These are phyloP conservation scores for Cocos nucifera DNA, from an alignment of 176 grass and related monocot species.

Conservation along the genomic window DNA sequence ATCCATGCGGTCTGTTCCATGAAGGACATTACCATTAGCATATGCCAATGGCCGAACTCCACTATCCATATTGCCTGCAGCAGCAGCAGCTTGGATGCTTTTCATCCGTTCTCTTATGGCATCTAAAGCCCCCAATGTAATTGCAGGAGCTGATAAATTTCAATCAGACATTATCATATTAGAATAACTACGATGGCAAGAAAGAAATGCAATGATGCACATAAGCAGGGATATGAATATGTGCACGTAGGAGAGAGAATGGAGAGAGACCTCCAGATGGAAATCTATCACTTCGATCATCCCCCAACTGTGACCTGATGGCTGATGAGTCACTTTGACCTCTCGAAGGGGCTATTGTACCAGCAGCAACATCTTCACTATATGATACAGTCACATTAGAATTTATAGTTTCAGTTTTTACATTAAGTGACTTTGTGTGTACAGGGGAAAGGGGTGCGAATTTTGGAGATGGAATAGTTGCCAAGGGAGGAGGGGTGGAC, in stretches of 20 bases:
- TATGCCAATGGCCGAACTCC: slow-evolving; percentile 30
- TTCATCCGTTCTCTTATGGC: slow-evolving; percentile 98
- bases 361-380: slow-evolving; percentile 36
- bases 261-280: slow-evolving; percentile 49
- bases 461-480: slow-evolving; percentile 75
- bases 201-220: not conserved
- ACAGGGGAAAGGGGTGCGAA: slow-evolving; percentile 85
- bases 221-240: not conserved
- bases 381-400: slow-evolving; percentile 1
- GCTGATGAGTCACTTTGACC: slow-evolving; percentile 31
- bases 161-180: too few relatives aligned
- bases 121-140: slow-evolving; percentile 43
- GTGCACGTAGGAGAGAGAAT: not conserved
- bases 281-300: slow-evolving; percentile 44
- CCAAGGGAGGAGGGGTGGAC: slow-evolving; percentile 85
- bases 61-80: slow-evolving; percentile 52
- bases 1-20: slow-evolving; percentile 30
- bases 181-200: too few relatives aligned
- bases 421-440: slow-evolving; percentile 57
- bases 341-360: slow-evolving; percentile 33
- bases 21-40: slow-evolving; percentile 41
- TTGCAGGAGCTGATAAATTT: slow-evolving; percentile 8
- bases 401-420: slow-evolving; percentile 29
- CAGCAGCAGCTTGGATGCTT: slow-evolving; percentile 94
- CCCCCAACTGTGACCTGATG: slow-evolving; percentile 33